These are phyloP conservation scores for Ceratobasidium sp. DNA, from an alignment of 1,284 basidiomycete species.

Conservation along the genomic window DNA sequence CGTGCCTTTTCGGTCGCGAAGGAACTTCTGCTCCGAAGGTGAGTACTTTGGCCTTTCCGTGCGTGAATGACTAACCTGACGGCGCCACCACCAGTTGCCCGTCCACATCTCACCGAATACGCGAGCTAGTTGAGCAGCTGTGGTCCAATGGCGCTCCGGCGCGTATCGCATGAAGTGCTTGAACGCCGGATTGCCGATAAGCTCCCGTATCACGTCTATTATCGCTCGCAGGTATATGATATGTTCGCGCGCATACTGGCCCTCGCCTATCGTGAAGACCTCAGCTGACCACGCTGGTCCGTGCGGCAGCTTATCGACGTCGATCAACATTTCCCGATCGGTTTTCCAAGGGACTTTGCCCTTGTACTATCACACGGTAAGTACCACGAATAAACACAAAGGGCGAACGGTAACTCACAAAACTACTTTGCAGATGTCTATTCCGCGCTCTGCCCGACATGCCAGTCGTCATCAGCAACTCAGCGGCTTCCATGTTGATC, in stretches of 20 bases:
- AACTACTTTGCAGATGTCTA: slow-evolving; percentile 19
- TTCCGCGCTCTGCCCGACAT: slow-evolving; percentile 7
- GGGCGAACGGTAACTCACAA: slow-evolving; percentile 10
- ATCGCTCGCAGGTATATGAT: background rate
- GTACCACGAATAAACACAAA: background rate
- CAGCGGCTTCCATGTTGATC: slow-evolving; percentile 11
- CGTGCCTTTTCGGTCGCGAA: slow-evolving; percentile 27
- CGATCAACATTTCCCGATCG: background rate
- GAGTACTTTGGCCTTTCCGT: background rate
- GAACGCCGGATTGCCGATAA: slow-evolving; percentile 20
- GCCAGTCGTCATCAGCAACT: slow-evolving; percentile 36
- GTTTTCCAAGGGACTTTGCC: no score
- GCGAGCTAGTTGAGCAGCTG: background rate
- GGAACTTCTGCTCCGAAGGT: slow-evolving; percentile 15
- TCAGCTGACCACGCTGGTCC: background rate
- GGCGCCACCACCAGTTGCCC: slow-evolving; percentile 47
- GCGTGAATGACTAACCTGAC: slow-evolving; percentile 34
- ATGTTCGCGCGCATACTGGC: background rate
- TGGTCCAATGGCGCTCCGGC: slow-evolving; percentile 14
- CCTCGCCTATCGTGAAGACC: background rate
- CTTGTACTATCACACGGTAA: no score
- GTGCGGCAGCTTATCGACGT: slow-evolving; percentile 3
- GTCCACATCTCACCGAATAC: slow-evolving; percentile 43
- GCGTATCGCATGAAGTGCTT: background rate
- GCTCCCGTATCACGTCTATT: slow-evolving; percentile 4